Percentiles rank a stretch among this genome's conserved stretches.
Conservation (phyloP, 1,139 yeast genomes). For the Blastobotrys elegans region DNA sequence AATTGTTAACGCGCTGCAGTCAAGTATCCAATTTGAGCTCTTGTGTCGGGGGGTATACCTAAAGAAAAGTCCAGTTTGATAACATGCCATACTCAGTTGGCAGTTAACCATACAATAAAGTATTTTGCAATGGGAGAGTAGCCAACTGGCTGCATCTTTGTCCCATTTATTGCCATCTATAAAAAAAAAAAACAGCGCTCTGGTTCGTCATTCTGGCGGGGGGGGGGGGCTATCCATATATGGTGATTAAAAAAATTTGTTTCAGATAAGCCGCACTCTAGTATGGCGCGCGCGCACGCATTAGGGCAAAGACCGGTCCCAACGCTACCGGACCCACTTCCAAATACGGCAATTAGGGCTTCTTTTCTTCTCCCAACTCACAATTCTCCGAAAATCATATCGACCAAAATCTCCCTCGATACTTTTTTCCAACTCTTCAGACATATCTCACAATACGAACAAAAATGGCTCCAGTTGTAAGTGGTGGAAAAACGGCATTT, state of each 20-base stretch:
- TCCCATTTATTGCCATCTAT: too few species aligned
- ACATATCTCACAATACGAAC: background rate
- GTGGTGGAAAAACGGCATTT: slow-evolving; percentile 34
- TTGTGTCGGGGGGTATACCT: too few species aligned
- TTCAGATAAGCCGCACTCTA: background rate
- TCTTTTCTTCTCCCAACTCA: background rate
- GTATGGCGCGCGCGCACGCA: background rate
- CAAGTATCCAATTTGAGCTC: too few species aligned
- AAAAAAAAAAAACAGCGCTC: too few species aligned
- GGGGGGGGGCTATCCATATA: too few species aligned
- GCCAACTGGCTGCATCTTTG: too few species aligned
- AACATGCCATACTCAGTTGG: too few species aligned
- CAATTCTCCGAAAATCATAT: background rate
- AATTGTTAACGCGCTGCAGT: too few species aligned
- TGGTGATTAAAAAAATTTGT: background rate
- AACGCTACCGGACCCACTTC: background rate
- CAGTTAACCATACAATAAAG: too few species aligned
- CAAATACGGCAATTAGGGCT: background rate
- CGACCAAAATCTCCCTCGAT: background rate
- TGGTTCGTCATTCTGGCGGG: too few species aligned
- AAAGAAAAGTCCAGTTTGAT: too few species aligned
- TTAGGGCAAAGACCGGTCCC: background rate
- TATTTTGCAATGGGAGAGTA: too few species aligned
- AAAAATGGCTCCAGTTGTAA: slow-evolving; percentile 87
- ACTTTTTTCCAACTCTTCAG: background rate